Evolutionary conservation across 345 rosid species (phyloP).

Genomic region (Kernera saxatilis): DNA sequence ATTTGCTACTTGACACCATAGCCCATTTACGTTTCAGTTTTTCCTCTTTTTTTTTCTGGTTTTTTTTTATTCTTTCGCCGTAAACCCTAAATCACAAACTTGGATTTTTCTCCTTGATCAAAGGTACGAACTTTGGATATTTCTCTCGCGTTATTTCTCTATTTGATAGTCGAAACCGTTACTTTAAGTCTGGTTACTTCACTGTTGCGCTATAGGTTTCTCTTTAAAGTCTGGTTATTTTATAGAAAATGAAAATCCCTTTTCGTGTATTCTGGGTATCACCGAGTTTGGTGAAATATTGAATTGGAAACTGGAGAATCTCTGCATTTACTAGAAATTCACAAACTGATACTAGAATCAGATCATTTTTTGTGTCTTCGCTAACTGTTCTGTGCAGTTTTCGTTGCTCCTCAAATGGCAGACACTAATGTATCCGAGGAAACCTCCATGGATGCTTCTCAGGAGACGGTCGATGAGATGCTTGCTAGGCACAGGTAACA

Average conservation of each 20-base stretch:
- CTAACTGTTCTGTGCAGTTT: not conserved
- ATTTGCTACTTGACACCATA: not conserved
- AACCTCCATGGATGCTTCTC: constrained; percentile 21
- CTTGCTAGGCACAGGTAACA: constrained; percentile 36
- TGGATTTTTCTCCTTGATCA: constrained; percentile 8
- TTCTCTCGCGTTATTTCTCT: not conserved
- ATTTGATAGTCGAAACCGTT: not conserved
- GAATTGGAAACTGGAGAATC: not conserved
- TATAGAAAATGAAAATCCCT: not conserved
- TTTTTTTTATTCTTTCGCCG: not conserved
- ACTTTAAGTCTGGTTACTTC: not conserved
- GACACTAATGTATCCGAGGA: constrained; percentile 29
- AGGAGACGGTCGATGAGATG: constrained; percentile 30
- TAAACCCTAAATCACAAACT: constrained; percentile 24
- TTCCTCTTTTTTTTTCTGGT: no score
- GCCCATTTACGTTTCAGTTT: not conserved
- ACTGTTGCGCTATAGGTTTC: not conserved
- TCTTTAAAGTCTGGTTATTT: not conserved
- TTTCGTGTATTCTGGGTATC: not conserved
- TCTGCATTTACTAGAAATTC: not conserved
- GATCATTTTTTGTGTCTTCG: not conserved
- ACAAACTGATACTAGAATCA: not conserved
- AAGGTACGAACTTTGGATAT: constrained; percentile 9
- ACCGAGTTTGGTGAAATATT: not conserved
- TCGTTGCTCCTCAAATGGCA: constrained; percentile 31